Evolutionary conservation across 805 yeast genomes (phyloP), one percentile per base, ranked within the genome.

Genomic region (Hanseniaspora guilliermondii): DNA sequence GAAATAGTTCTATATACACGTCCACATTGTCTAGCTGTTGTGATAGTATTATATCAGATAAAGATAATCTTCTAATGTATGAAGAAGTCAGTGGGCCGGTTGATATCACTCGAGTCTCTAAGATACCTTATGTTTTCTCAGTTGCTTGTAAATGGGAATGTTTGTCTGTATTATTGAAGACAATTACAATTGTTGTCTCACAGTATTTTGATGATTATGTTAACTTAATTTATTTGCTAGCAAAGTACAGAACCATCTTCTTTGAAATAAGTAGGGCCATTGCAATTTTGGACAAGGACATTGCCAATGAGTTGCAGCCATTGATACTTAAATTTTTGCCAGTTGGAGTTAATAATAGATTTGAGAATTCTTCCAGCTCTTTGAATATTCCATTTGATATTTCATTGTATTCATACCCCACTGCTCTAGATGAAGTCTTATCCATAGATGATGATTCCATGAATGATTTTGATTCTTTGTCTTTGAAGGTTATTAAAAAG

Each of bases 151-250:
- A 82, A 59, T 62, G 78, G 7, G 87, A 82, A 58, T 62, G 77
- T 38, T 62, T 84, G 30, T 82, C 88, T 0, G 64, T 84, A 12
- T 40, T 84, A n/a, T 58, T 83, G 5, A 70, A 85, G 52, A 69
- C 84, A 1, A 64, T 82, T 3, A 72, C 80, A 48, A 77, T 76
- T 24, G 72, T 80, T 4, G 67, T 77, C 2, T 63, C 76, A n/a
- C 72, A 79, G 46, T 62, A 70, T 59, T 81, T 79, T 6, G 65
- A 66, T 24, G 77, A 79, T 32, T 75, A 83, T 1, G 65, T 80
- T 55, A 74, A 79, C 64, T 66, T 83, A 56, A 61, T 82, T 8
- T 80, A 73, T 60, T 70, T 77, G 0, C 61, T 83, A 7, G 57
- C 68, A 5, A 68, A 70, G 40, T 69, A 72, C 58, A 72, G 68